These are phyloP conservation scores for Aspergillus quadrilineatus DNA, from an alignment of 2,329 filamentous ascomycete species.

Conservation along the genomic window DNA sequence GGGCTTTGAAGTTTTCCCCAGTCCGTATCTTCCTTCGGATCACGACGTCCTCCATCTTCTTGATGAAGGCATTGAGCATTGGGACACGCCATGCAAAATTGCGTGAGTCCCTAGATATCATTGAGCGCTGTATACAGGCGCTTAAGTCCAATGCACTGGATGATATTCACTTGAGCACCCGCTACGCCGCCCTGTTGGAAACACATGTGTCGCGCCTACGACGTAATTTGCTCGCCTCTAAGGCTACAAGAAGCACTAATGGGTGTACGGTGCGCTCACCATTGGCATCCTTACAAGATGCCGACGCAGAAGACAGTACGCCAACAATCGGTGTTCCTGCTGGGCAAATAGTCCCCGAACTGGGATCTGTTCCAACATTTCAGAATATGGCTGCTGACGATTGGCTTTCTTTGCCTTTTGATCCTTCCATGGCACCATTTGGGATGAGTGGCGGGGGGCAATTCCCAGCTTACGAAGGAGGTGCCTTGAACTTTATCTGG, in stretches of 20 bases:
- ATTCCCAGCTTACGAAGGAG: constrained; percentile 42
- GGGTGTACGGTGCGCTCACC: constrained; percentile 29
- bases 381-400: constrained; percentile 38
- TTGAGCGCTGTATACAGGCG: constrained; percentile 50
- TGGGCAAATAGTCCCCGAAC: constrained; percentile 28
- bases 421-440: constrained; percentile 47
- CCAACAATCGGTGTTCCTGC: constrained; percentile 21
- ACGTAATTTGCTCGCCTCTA: constrained; percentile 38
- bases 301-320: constrained; percentile 24
- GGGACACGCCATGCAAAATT: constrained; percentile 52
- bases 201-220: constrained; percentile 45
- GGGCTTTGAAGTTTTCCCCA: constrained; percentile 52
- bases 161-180: constrained; percentile 53
- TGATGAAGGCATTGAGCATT: constrained; percentile 53
- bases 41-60: constrained; percentile 56
- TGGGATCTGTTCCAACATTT: constrained; percentile 31
- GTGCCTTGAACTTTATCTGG: constrained; percentile 45
- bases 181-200: constrained; percentile 53
- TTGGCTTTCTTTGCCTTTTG: constrained; percentile 45
- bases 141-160: constrained; percentile 51
- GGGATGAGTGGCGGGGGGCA: constrained; percentile 38
- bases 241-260: constrained; percentile 26
- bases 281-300: constrained; percentile 30
- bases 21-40: constrained; percentile 56
- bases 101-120: constrained; percentile 48